Percentiles rank a stretch among this genome's conserved stretches.
phyloP scores from a whole-genome alignment of 2,329 filamentous ascomycete species.

The Fusarium marasasianum region DNA sequence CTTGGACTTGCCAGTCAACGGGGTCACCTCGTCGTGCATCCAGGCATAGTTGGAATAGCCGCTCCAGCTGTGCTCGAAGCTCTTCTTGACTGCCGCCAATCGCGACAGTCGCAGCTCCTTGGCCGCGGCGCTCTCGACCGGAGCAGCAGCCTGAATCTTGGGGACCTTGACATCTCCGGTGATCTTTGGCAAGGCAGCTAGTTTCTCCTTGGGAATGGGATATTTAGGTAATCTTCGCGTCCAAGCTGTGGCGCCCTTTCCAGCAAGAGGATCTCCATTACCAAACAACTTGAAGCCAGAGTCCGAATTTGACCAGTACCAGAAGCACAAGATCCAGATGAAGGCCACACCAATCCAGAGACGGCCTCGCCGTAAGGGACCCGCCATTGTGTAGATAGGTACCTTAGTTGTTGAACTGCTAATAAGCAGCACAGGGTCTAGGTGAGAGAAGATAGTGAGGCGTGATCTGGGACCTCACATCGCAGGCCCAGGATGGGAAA shows the following conservation, averaged over 20 bases:
- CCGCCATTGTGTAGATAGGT: slow-evolving; percentile 26
- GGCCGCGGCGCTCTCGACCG: slow-evolving; percentile 43
- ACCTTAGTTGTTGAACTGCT: neutral
- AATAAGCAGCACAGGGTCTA: slow-evolving; percentile 9
- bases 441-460: slow-evolving; percentile 9
- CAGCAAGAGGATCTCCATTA: slow-evolving; percentile 33
- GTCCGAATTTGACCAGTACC: slow-evolving; percentile 36
- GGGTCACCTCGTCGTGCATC: slow-evolving; percentile 69
- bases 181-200: slow-evolving; percentile 48
- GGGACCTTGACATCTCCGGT: slow-evolving; percentile 36
- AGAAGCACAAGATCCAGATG: slow-evolving; percentile 40
- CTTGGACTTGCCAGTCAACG: slow-evolving; percentile 59
- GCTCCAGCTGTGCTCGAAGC: slow-evolving; percentile 65
- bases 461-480: slow-evolving; percentile 27
- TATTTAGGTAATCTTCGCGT: slow-evolving; percentile 34
- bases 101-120: slow-evolving; percentile 50
- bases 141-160: slow-evolving; percentile 45
- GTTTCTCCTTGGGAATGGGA: slow-evolving; percentile 37
- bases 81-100: slow-evolving; percentile 56
- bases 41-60: slow-evolving; percentile 70
- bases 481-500: slow-evolving; percentile 23
- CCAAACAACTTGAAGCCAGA: slow-evolving; percentile 29
- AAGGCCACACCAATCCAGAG: slow-evolving; percentile 39
- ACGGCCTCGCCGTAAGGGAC: slow-evolving; percentile 37
- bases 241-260: slow-evolving; percentile 38